A percentile compares a stretch with the other conserved stretches of the same genome.
phyloP scores from a whole-genome alignment of 108 stramenopile genomes.

The Cyclotella kingstonii region DNA sequence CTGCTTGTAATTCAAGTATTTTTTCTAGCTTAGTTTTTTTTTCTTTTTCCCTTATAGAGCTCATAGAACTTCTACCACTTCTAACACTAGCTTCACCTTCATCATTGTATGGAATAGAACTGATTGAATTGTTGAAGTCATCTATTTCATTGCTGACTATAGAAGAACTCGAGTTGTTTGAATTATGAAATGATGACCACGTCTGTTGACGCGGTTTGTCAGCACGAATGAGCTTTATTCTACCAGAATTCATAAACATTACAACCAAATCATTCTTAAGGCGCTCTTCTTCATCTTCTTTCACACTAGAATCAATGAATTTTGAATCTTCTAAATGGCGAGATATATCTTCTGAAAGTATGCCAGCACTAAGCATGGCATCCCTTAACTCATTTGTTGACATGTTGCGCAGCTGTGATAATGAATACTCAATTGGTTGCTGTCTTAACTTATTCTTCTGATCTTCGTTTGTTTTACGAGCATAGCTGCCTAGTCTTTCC shows the following conservation, averaged over 20 bases:
- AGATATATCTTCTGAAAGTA: conserved; percentile 14
- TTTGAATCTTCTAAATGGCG: neutral
- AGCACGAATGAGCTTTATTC: conserved; percentile 20
- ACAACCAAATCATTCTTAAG: conserved; percentile 17
- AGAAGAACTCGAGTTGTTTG: neutral
- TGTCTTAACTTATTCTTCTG: neutral
- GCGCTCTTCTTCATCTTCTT: conserved; percentile 4
- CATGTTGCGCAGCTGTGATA: conserved; percentile 31
- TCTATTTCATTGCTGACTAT: neutral
- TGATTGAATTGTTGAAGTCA: neutral
- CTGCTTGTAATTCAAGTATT: conserved; percentile 30
- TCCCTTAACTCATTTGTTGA: conserved; percentile 14
- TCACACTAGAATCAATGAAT: neutral
- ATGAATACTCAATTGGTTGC: conserved; percentile 26
- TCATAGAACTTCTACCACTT: conserved; percentile 2
- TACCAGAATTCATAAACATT: conserved; percentile 36
- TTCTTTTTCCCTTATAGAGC: conserved; percentile 7
- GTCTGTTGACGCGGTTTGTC: neutral
- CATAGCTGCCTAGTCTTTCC: too few relatives aligned
- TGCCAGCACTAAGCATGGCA: conserved; percentile 23
- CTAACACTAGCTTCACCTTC: conserved; percentile 18
- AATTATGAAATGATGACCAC: neutral
- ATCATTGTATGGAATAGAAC: conserved; percentile 1
- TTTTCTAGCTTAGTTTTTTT: conserved; percentile 37
- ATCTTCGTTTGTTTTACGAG: neutral